Percentiles rank a stretch among this genome's conserved stretches.
Evolutionary conservation across 2,329 filamentous ascomycete species (phyloP).

Genomic region (Clonostachys chloroleuca): DNA sequence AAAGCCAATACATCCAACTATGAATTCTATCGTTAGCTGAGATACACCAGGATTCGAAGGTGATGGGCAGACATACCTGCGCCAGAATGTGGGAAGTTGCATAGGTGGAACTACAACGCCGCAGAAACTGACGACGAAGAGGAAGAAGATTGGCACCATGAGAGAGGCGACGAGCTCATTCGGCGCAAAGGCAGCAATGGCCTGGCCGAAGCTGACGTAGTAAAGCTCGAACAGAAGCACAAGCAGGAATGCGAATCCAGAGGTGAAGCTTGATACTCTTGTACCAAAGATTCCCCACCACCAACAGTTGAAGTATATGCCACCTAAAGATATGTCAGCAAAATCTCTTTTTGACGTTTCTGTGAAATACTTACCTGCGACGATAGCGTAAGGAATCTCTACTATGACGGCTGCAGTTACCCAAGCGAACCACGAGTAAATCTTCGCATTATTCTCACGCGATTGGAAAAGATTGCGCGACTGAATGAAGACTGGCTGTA

Average conservation of each 20-base stretch:
- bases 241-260: slow-evolving; percentile 59
- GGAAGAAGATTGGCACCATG: slow-evolving; percentile 65
- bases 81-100: slow-evolving; percentile 59
- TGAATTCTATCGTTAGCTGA: no score
- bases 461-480: slow-evolving; percentile 64
- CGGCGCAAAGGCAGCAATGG: slow-evolving; percentile 61
- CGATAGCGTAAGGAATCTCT: slow-evolving; percentile 66
- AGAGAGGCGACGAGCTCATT: slow-evolving; percentile 64
- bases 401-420: slow-evolving; percentile 60
- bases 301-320: slow-evolving; percentile 45
- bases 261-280: slow-evolving; percentile 46
- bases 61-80: slow-evolving; percentile 11
- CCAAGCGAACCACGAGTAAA: slow-evolving; percentile 74
- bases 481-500: slow-evolving; percentile 68
- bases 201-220: slow-evolving; percentile 61
- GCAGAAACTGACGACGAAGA: slow-evolving; percentile 67
- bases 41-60: no score
- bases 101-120: slow-evolving; percentile 62
- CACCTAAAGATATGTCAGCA: neutral
- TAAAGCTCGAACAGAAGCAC: slow-evolving; percentile 64
- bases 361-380: slow-evolving; percentile 42
- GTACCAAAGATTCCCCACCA: slow-evolving; percentile 47
- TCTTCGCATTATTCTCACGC: slow-evolving; percentile 72
- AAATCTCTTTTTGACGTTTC: slow-evolving; percentile 26
- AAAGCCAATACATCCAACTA: slow-evolving; percentile 60